Base-by-base conservation (phyloP, 2,329 filamentous ascomycete genomes). In the Fusarium transvaalense region DNA sequence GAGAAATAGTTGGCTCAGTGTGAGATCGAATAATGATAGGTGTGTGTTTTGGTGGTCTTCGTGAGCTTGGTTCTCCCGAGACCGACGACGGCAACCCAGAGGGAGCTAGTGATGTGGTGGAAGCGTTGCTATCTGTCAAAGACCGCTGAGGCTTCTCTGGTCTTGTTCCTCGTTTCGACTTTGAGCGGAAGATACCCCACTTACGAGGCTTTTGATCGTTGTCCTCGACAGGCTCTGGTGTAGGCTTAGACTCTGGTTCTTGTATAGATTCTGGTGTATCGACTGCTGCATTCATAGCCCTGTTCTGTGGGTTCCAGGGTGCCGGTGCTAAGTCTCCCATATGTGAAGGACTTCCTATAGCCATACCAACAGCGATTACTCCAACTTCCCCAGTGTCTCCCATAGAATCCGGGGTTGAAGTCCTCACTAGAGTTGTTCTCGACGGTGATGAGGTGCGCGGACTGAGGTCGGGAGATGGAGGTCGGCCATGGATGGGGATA, bases 271-370 rank as follows among this genome's bases (percentile, higher is more conserved):
- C 59, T 47, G 59, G 65, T 21, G 55, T 61, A 42, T 72, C 64
- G 38, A 61, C 66, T 13, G 68, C 59, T 8, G 76, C 65, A 19
- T 69, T 72, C 48, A 73, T 71, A 13, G 71, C 72, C 50, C 74
- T 74, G 53, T 64, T 64, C 50, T 74, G 74, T 21, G 73, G 75
- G 34, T 73, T 77, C 69, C 76, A 78, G 34, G 76, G 75, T 21
- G 69, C 63, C 35, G 69, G 66, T 35, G 53, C 56, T 54, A 55
- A 56, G 34, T 66, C 61, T 34, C 80, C 79, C 17, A 79, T 77
- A 38, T 81, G 80, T n/a, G 83, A 80, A 25, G 91, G 91, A 73
- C 91, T 93, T 32, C 91, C 91, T 57, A 93, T 79, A 2, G 91
- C 91, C 84, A 94, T 89, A 12, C 92, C 92, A 64, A 94, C 93